Conservation (phyloP, 2,329 filamentous ascomycete genomes). For the Aspergillus oerlinghausenensis region DNA sequence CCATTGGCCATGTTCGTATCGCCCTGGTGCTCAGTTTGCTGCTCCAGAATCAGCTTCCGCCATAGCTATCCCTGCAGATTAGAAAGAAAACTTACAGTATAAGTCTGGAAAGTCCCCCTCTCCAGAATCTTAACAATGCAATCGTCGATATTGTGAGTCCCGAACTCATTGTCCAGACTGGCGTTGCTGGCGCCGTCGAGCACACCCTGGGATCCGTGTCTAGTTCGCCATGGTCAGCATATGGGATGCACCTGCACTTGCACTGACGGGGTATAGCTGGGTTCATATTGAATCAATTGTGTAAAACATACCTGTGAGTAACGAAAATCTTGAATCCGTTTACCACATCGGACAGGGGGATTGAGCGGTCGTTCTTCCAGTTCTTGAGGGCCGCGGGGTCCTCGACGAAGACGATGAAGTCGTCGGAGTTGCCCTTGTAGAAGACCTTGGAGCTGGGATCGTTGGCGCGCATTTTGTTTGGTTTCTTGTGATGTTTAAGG, state of each 20-base stretch:
- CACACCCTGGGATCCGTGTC: conserved; percentile 80
- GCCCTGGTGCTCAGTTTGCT: conserved; percentile 30
- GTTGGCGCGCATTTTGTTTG: conserved; percentile 66
- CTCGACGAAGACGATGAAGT: conserved; percentile 58
- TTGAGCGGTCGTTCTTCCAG: conserved; percentile 74
- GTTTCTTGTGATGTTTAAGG: conserved; percentile 2
- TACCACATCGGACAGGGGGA: conserved; percentile 80
- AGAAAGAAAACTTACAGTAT: conserved; percentile 44
- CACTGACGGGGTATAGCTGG: neutral
- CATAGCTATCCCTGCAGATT: neutral
- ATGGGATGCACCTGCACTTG: neutral
- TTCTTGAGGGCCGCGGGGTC: conserved; percentile 60
- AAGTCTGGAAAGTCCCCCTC: conserved; percentile 65
- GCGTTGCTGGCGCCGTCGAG: conserved; percentile 71
- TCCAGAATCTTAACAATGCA: conserved; percentile 77
- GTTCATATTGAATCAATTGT: neutral
- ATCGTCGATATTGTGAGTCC: conserved; percentile 72
- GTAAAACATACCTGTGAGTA: conserved; percentile 71
- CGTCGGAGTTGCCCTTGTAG: conserved; percentile 70
- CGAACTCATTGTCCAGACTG: conserved; percentile 80
- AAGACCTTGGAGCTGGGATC: conserved; percentile 70
- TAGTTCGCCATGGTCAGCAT: conserved; percentile 1
- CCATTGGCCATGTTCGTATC: conserved; percentile 27
- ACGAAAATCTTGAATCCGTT: conserved; percentile 84
- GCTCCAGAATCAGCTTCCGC: conserved; percentile 5